These are phyloP conservation scores for Eucalyptus cloeziana DNA, from an alignment of 345 rosid species.

Conservation along the genomic window DNA sequence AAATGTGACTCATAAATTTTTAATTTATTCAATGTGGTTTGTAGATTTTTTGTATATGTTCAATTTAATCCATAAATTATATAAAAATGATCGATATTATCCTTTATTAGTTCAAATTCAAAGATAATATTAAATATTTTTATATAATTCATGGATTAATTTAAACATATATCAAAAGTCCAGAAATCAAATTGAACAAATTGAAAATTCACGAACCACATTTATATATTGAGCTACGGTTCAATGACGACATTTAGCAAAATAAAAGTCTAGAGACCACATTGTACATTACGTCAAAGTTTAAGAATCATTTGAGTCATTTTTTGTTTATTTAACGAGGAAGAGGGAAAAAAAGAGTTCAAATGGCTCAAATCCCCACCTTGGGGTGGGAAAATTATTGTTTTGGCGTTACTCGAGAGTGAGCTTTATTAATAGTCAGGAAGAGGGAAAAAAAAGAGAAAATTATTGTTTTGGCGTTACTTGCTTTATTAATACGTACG, in stretches of 20 bases:
- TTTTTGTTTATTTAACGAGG: not conserved
- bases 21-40: not conserved
- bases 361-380: too few species aligned
- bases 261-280: too few species aligned
- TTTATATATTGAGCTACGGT: not conserved
- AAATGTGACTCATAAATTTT: too few species aligned
- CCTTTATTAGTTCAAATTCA: too few species aligned
- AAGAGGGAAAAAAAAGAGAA: not conserved
- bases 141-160: rapidly evolving
- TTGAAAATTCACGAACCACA: too few species aligned
- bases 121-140: not conserved
- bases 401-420: too few species aligned
- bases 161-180: too few species aligned
- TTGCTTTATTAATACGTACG: not conserved
- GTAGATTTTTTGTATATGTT: too few species aligned
- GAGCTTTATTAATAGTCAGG: too few species aligned
- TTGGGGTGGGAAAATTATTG: too few species aligned
- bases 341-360: not conserved
- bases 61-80: too few species aligned
- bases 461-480: not conserved
- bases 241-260: not conserved
- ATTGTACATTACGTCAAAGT: rapidly evolving
- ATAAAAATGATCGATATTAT: not conserved
- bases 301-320: not conserved
- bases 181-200: rapidly evolving